A percentile compares a stretch with the other conserved stretches of the same genome.
Evolutionary conservation across 1,284 basidiomycete genomes (phyloP).

Genomic region (Ustilago xerochloae): DNA sequence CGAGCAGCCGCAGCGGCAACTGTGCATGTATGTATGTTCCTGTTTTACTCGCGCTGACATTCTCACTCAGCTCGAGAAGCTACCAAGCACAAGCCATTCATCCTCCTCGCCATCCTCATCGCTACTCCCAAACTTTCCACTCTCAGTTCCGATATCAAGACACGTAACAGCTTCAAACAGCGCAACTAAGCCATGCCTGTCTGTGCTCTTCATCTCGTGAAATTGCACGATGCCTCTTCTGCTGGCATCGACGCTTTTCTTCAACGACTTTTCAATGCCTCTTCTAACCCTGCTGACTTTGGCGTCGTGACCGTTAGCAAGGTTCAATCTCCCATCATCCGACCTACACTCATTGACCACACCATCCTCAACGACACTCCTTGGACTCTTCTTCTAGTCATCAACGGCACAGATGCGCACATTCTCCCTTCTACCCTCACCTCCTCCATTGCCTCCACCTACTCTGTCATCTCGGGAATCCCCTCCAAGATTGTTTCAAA

Average conservation of each 20-base stretch:
- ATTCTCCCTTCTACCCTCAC: not conserved
- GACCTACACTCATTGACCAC: slow-evolving; percentile 27
- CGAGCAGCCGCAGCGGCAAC: not conserved
- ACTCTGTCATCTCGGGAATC: slow-evolving; percentile 33
- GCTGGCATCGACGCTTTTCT: slow-evolving; percentile 17
- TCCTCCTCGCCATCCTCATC: not conserved
- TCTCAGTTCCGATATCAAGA: too few relatives aligned
- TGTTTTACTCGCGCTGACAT: not conserved
- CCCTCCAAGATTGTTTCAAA: slow-evolving; percentile 41
- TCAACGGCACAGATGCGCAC: slow-evolving; percentile 2
- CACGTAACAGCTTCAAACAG: too few relatives aligned
- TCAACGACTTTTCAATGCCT: slow-evolving; percentile 1
- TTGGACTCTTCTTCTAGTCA: slow-evolving; percentile 42
- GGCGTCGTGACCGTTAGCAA: slow-evolving; percentile 24
- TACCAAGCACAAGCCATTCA: not conserved
- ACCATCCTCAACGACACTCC: slow-evolving; percentile 31
- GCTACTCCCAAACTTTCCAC: not conserved
- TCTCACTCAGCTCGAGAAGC: not conserved
- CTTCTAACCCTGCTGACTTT: not conserved
- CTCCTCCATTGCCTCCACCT: slow-evolving; percentile 8
- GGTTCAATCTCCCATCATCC: slow-evolving; percentile 38
- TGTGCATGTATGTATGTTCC: not conserved
- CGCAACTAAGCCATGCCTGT: slow-evolving; percentile 19
- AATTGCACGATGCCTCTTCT: slow-evolving; percentile 18
- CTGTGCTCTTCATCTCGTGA: slow-evolving; percentile 36